Percentiles rank a stretch among this genome's conserved stretches.
Evolutionary conservation across 2,329 filamentous ascomycete species (phyloP).

Genomic region (Xylariaceae sp.): DNA sequence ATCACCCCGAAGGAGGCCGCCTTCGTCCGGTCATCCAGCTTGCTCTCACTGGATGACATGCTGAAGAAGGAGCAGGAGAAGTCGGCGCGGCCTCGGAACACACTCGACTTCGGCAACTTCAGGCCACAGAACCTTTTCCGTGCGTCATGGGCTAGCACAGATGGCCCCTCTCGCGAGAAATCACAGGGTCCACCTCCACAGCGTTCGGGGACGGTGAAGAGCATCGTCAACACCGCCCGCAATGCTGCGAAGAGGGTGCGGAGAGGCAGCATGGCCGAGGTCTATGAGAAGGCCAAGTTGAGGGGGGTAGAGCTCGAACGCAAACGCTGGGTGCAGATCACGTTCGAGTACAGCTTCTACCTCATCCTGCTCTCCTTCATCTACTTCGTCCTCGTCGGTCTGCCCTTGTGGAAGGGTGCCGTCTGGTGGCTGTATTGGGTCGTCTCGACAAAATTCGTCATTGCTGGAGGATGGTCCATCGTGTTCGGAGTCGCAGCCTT

Average conservation of each 20-base stretch:
- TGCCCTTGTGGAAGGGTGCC: constrained; percentile 37
- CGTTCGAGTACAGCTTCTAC: constrained; percentile 14
- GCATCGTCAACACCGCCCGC: constrained; percentile 4
- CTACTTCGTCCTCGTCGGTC: constrained; percentile 38
- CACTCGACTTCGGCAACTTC: background rate
- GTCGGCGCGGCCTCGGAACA: background rate
- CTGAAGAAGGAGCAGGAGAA: background rate
- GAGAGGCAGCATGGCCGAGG: constrained; percentile 6
- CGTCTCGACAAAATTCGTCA: constrained; percentile 30
- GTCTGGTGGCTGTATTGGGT: constrained; percentile 35
- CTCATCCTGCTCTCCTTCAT: constrained; percentile 27
- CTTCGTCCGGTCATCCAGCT: background rate
- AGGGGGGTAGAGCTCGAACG: constrained; percentile 11
- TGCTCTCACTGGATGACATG: background rate
- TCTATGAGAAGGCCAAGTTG: constrained; percentile 13
- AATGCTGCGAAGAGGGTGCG: constrained; percentile 4
- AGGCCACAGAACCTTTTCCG: background rate
- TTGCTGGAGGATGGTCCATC: constrained; percentile 33
- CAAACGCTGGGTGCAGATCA: constrained; percentile 12
- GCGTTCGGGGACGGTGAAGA: constrained; percentile 3
- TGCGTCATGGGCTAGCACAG: background rate
- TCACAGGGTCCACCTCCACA: background rate
- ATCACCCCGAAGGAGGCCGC: constrained; percentile 1
- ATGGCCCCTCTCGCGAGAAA: background rate
- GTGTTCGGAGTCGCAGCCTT: constrained; percentile 28